Conservation (phyloP, 345 rosid genomes). For the Cardiospermum halicacabum region DNA sequence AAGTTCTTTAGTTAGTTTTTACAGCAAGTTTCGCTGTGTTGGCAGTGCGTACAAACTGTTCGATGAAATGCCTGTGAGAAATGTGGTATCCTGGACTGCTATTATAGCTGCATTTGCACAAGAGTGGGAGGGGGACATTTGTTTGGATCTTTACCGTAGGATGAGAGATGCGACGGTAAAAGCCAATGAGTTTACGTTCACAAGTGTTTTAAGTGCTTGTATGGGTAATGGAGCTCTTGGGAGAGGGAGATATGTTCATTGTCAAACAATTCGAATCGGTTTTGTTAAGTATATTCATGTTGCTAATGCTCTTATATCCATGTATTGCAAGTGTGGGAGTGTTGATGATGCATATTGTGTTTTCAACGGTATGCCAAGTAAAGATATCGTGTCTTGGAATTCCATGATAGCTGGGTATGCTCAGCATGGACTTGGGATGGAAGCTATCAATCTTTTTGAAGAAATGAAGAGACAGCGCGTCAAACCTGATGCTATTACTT, state of each 20-base stretch:
- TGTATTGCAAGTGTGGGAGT: conserved; percentile 82
- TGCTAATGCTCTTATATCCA: conserved; percentile 72
- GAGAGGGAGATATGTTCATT: conserved; percentile 75
- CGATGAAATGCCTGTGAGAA: conserved; percentile 74
- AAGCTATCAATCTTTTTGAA: conserved; percentile 58
- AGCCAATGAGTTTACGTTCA: conserved; percentile 77
- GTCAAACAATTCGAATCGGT: conserved; percentile 62
- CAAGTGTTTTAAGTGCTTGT: conserved; percentile 76
- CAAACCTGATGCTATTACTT: conserved; percentile 69
- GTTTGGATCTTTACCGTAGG: conserved; percentile 48
- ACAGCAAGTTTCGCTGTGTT: conserved; percentile 42
- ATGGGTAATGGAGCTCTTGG: conserved; percentile 75
- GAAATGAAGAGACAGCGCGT: conserved; percentile 40
- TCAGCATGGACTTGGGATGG: conserved; percentile 61
- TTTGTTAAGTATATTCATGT: conserved; percentile 50
- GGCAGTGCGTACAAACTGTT: conserved; percentile 50
- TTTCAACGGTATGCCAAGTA: conserved; percentile 35
- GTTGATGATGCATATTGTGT: conserved; percentile 44
- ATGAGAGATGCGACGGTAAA: conserved; percentile 53
- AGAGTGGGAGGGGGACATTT: conserved; percentile 55
- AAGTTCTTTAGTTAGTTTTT: conserved; percentile 55
- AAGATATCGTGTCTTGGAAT: conserved; percentile 85
- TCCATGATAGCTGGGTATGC: conserved; percentile 94
- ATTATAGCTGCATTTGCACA: conserved; percentile 78
- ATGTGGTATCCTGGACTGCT: conserved; percentile 83